Evolutionary conservation across 2,329 filamentous ascomycete species (phyloP), one percentile per base, ranked within the genome.

Genomic region (Colletotrichum euphorbiae): DNA sequence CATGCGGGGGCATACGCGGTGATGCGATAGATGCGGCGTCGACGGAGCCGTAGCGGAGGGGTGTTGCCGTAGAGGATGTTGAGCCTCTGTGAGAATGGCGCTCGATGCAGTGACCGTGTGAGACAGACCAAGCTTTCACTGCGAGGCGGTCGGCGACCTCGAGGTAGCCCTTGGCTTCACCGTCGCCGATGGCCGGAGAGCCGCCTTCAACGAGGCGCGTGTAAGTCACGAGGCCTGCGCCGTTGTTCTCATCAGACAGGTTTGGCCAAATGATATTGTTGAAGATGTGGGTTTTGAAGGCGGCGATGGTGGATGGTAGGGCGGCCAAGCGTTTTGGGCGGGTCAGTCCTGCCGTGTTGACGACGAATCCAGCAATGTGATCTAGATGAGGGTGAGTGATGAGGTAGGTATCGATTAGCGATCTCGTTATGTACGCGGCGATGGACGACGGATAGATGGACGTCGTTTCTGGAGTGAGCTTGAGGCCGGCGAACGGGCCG

Each of bases 221-320:
- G 73, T 97, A 98, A 0, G 93, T 97, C 38, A 99, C 89, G 31
- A 99, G 85, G 0, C 96, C 96, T 4, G 94, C 94, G 24, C 96
- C 96, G 38, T 94, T 94, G 77, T 97, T 96, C 80, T 99, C 96
- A 75, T 99, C 95, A 0, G 93, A 97, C 43, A 99, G 82, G 73
- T 99, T 99, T 0, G 96, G 96, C 96, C 96, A 99, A 61, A 98
- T 97, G 66, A 97, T 83, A 75, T 98, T 97, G 80, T 99, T 99
- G 83, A 99, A 99, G 68, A 99, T 93, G 79, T 99, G 94, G 0
- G 85, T 89, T 77, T 97, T 98, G 79, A 99, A 90, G 0, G 95
- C 94, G 51, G 93, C 87, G 58, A 99, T 94, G n/a, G 95, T 97
- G 31, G 89, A 91, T 0, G 94, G 93, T 4, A 98, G 82, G 0